A percentile compares a stretch with the other conserved stretches of the same genome.
These are phyloP conservation scores for Ulota crispa DNA, from an alignment of 225 moss, liverwort and hornwort species.

Conservation along the genomic window DNA sequence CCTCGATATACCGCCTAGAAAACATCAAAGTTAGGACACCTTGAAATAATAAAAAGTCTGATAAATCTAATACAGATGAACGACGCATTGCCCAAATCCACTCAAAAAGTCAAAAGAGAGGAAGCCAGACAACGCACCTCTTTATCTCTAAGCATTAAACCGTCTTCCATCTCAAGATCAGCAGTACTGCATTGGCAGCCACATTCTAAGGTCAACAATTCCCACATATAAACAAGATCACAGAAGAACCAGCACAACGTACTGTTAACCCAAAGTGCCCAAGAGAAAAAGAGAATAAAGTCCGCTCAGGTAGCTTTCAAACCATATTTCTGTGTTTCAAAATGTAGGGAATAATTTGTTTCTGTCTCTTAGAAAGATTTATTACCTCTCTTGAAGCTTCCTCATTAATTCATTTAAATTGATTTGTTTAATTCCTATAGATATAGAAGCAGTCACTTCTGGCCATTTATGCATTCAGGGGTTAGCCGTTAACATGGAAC, in stretches of 20 bases:
- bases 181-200: slow-evolving; percentile 56
- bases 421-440: background rate
- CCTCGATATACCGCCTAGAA: slow-evolving; percentile 32
- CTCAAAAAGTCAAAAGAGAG: background rate
- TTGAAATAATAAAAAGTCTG: background rate
- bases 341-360: background rate
- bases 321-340: background rate
- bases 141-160: slow-evolving; percentile 77
- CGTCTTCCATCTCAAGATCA: slow-evolving; percentile 66
- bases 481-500: background rate
- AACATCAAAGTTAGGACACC: background rate
- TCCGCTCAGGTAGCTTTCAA: background rate
- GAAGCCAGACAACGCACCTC: slow-evolving; percentile 31
- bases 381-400: background rate
- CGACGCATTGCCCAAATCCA: background rate
- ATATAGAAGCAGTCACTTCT: background rate
- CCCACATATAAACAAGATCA: background rate
- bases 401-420: background rate
- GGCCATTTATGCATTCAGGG: background rate
- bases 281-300: background rate
- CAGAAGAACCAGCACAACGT: background rate
- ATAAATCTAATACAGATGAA: background rate
- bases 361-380: background rate
- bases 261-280: background rate
- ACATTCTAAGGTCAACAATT: slow-evolving; percentile 13